phyloP scores from a whole-genome alignment of 2,329 filamentous ascomycete species.

The Microdochium bolleyi region DNA sequence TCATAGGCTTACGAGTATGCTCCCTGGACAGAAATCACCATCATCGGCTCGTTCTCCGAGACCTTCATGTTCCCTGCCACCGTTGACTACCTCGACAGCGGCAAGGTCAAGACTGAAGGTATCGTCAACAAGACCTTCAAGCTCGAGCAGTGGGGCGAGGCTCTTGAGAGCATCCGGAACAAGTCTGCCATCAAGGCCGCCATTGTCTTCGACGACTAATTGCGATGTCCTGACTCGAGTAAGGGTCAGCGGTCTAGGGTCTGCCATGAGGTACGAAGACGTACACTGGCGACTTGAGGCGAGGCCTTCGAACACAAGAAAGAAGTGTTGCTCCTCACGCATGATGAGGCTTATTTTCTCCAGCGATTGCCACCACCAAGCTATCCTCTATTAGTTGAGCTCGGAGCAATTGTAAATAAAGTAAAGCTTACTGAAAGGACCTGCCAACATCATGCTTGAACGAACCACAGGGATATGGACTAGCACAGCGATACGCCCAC shows the following conservation, averaged over 20 bases:
- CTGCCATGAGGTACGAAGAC: no score
- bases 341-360: no score
- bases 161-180: conserved; percentile 62
- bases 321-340: no score
- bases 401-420: background rate
- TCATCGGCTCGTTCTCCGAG: conserved; percentile 66
- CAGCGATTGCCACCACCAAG: no score
- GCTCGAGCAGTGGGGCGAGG: conserved; percentile 65
- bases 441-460: background rate
- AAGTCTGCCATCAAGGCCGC: conserved; percentile 69
- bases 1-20: conserved; percentile 5
- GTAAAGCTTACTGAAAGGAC: background rate
- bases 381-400: background rate
- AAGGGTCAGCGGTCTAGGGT: no score
- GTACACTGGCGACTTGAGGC: background rate
- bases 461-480: no score
- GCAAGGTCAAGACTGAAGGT: conserved; percentile 55
- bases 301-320: no score
- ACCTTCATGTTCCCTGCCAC: conserved; percentile 61
- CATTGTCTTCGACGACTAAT: conserved; percentile 52
- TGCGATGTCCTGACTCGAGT: no score
- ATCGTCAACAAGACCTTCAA: conserved; percentile 69
- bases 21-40: conserved; percentile 57
- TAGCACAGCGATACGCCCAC: no score
- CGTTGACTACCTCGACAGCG: conserved; percentile 45